phyloP scores from a whole-genome alignment of 2,329 filamentous ascomycete species.

The Microcyclospora tardicrescens region DNA sequence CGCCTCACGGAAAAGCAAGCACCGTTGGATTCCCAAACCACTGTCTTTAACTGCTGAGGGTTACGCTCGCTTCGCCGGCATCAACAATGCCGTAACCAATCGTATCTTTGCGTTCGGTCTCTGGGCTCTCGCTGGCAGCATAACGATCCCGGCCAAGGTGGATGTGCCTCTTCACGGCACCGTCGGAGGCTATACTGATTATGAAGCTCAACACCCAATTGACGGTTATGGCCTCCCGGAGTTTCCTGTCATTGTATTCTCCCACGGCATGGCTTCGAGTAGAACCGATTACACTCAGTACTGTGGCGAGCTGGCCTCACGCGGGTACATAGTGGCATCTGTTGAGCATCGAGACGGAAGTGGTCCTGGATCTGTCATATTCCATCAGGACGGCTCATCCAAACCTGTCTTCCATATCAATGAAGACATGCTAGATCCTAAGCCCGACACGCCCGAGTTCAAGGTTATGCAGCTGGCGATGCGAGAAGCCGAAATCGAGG shows the following conservation, averaged over 20 bases:
- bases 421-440: conserved; percentile 21
- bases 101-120: conserved; percentile 28
- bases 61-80: conserved; percentile 30
- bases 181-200: conserved; percentile 15
- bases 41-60: conserved; percentile 31
- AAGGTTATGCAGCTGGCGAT: conserved; percentile 32
- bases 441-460: conserved; percentile 20
- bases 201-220: conserved; percentile 14
- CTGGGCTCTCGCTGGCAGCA: conserved; percentile 30
- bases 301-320: conserved; percentile 33
- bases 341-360: conserved; percentile 37
- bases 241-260: conserved; percentile 34
- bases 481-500: conserved; percentile 33
- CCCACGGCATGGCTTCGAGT: conserved; percentile 34
- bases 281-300: conserved; percentile 35
- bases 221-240: conserved; percentile 20
- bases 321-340: conserved; percentile 34
- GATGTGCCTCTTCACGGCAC: conserved; percentile 29
- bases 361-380: conserved; percentile 31
- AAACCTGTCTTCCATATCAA: conserved; percentile 27
- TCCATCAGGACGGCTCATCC: conserved; percentile 20
- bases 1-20: conserved; percentile 15
- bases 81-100: conserved; percentile 25
- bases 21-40: conserved; percentile 33
- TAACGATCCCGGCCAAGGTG: conserved; percentile 30